Evolutionary conservation across 805 yeast genomes (phyloP), one percentile per base, ranked within the genome.

Genomic region (Zygosaccharomyces rouxii): DNA sequence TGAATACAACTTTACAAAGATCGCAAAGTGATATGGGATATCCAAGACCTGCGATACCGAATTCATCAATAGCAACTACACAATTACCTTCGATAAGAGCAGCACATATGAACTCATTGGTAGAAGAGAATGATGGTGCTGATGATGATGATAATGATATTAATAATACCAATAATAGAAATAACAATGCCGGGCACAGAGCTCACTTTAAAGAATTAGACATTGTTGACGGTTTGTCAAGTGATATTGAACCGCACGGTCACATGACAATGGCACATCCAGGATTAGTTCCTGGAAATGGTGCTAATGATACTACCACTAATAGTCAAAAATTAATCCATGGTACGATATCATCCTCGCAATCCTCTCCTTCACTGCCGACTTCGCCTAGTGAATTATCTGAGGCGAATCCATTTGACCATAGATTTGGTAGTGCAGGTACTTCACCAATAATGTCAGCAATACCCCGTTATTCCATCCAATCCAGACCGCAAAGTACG

Each of bases 171-270:
- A 25, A 35, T 5, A 44, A 39, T 33, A n/a, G n/a, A n/a, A n/a
- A 42, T 11, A 48, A 45, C 22, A 42, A 44, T 4, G n/a, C n/a
- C n/a, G 49, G 46, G 37, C 54, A 39, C 3, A 51, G 52, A 16
- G 49, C 57, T 4, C 57, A 60, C 38, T 66, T 60, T 39, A 63
- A 62, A 49, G 70, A 66, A 40, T 41, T 67, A 14, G 66, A 66
- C 42, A 55, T 66, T 6, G 68, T 66, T 33, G 71, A 66, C 52
- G 71, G 69, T 3, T 48, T 68, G n/a, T 64, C 70, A 2, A 66
- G 70, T 49, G 72, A 66, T 48, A 60, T 63, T 21, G 72, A 68
- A 44, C 70, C 64, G 11, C 51, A 54, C 22, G 44, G 44, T 11
- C 44, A 41, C 33, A 16, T 41, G 35, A 33, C 42, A 37, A 35